Base-by-base conservation (phyloP, 305 asterid species). In the Ajuga reptans region DNA sequence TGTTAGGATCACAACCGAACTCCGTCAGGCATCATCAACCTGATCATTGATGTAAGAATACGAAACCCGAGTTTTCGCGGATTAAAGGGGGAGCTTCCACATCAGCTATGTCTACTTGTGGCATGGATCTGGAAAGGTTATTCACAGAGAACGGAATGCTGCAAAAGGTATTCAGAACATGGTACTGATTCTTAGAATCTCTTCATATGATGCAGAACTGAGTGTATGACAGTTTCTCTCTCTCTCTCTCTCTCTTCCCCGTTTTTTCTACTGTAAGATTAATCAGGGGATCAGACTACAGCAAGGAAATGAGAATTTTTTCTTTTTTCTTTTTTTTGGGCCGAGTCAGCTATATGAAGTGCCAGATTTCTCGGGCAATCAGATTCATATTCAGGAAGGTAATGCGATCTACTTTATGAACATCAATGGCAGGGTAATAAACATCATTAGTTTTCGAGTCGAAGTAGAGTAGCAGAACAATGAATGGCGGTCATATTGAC, bases 121-220 rank as follows among this genome's bases (percentile, higher is more conserved):
- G 87, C 93, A 87, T 84, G 70, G 99, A 76, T 81, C 87, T 93
- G 77, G 97, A 93, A 69, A 93, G 85, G 82, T 93, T 97, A 72
- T 93, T 97, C 80, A 93, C 92, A 3, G 99, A 86, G 84, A 93
- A 93, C 0, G 99, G 99, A 55, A 93, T 91, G 81, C 99, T 93
- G 96, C 88, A 53, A 55, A 65, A 61, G 57, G 36, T 51, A 69
- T 68, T 74, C 31, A 18, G 29, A 47, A 45, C 41, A 61, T 41
- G 42, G 6, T 39, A 33, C 18, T 65, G 15, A 41, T 16, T 6
- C 24, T 55, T 41, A 60, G 34, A 27, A 61, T 43, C 31, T 29
- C 18, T 4, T n/a, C 9, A 29, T n/a, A 49, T 33, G 37, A 52
- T 77, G 60, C 73, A 60, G 17, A 43, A 62, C 45, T 31, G n/a